Conservation (phyloP, 345 rosid species). For the Crucihimalaya himalaica region DNA sequence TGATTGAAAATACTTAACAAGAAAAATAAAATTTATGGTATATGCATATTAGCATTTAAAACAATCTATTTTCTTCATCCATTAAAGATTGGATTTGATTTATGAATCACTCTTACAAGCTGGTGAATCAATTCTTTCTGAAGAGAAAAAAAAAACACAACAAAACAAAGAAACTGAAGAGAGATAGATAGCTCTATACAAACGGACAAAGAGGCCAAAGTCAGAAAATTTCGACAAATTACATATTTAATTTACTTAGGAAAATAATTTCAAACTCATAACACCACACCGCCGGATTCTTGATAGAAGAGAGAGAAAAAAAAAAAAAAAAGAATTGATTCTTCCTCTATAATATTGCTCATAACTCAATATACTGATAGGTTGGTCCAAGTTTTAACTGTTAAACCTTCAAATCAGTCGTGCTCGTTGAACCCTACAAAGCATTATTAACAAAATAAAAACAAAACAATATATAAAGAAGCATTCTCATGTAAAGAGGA, state of each 20-base stretch:
- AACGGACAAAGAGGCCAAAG: conserved; percentile 16
- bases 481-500: neutral
- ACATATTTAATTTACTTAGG: conserved; percentile 11
- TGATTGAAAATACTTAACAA: neutral
- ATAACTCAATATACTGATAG: conserved; percentile 1
- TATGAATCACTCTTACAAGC: conserved; percentile 18
- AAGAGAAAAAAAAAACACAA: neutral
- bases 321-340: neutral
- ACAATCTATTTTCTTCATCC: neutral
- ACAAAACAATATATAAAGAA: conserved; percentile 13
- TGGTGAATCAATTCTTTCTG: neutral
- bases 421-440: conserved; percentile 81
- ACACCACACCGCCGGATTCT: neutral
- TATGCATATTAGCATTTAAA: neutral
- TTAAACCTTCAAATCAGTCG: conserved; percentile 67
- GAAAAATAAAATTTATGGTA: no score
- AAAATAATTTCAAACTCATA: neutral
- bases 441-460: conserved; percentile 19
- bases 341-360: conserved; percentile 30
- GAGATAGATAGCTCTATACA: conserved; percentile 30
- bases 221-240: conserved; percentile 21
- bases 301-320: neutral
- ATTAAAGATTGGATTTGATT: conserved; percentile 3
- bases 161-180: neutral
- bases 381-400: conserved; percentile 36